These are phyloP conservation scores for Amoebophrya sp. DNA, from an alignment of 169 alveolate species.

Conservation along the genomic window DNA sequence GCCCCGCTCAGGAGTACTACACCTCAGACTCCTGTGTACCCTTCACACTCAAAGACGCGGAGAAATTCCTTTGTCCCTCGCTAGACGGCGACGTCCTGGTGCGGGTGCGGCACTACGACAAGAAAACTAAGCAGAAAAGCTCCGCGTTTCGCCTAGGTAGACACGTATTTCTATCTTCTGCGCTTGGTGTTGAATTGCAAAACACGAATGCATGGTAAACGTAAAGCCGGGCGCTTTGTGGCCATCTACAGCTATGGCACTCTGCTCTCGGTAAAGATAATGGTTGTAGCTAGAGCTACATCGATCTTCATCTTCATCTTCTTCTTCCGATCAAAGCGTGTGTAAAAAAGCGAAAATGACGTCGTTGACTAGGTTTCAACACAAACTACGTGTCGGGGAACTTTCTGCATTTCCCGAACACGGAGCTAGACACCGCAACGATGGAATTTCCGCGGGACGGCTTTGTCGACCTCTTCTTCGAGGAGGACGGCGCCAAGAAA, in stretches of 20 bases:
- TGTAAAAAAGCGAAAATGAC: too few relatives aligned
- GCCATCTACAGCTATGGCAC: too few relatives aligned
- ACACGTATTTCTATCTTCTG: too few relatives aligned
- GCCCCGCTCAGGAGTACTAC: background rate
- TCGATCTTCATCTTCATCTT: too few relatives aligned
- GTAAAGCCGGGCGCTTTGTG: too few relatives aligned
- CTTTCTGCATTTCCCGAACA: conserved; percentile 12
- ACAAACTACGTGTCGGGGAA: background rate
- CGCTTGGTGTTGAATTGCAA: too few relatives aligned
- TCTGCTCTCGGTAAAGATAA: too few relatives aligned
- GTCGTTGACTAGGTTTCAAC: too few relatives aligned
- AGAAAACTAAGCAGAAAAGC: background rate
- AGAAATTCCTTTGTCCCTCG: background rate
- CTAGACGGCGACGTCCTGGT: background rate
- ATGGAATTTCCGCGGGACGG: background rate
- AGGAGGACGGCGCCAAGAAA: background rate
- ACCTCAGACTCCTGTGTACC: background rate
- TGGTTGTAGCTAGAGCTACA: too few relatives aligned
- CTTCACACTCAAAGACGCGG: background rate
- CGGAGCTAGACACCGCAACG: background rate
- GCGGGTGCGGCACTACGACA: background rate
- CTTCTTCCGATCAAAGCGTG: too few relatives aligned
- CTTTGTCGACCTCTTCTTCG: background rate
- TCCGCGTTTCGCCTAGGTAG: background rate
- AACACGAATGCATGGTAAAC: too few relatives aligned